Base-by-base conservation (phyloP, 345 rosid species). In the Moricandia arvensis region DNA sequence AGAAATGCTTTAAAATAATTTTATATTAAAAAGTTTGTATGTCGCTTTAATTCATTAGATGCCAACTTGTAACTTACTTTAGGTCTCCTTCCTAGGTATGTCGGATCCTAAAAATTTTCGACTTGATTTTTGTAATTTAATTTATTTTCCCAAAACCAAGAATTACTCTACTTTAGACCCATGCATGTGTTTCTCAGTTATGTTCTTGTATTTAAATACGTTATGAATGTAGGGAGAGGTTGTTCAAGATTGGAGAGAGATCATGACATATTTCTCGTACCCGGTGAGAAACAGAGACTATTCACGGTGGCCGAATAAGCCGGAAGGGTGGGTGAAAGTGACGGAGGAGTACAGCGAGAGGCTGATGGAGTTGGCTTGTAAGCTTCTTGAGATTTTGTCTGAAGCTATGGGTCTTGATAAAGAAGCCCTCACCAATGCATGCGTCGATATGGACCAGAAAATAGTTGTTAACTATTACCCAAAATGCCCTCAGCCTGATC, bases 361-460 rank as follows among this genome's bases (percentile, higher is more conserved):
- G 82, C 76, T 93, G 12, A 91, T 89, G 93, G 85, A 81, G 4
- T 82, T 93, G 9, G 97, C 91, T 5, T 91, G 97, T 80, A 87
- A 87, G 87, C 96, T 93, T 54, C 82, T 93, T 0, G 96, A 85
- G 75, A 90, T 91, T 7, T 63, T 93, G 26, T 93, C 98, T 1
- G 96, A 91, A 81, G 97, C 96, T 7, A 89, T 91, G 97, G 97
- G 88, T 0, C 73, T 93, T 15, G 96, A 93, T 61, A 90, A 81
- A 75, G 96, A 91, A 34, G 89, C 98, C 2, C 72, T 91, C 43
- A 89, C 91, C 0, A 87, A 88, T 72, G 97, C 97, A 1, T 91
- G 97, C 11, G 90, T 91, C 34, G 98, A 93, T 73, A 93, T 93
- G 97, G 97, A 91, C 83, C 98, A 91, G 49, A 91, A 93, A 59